A percentile compares a stretch with the other conserved stretches of the same genome.
Conservation (phyloP, 2,329 filamentous ascomycete species). For the Alternaria hordeiaustralica region DNA sequence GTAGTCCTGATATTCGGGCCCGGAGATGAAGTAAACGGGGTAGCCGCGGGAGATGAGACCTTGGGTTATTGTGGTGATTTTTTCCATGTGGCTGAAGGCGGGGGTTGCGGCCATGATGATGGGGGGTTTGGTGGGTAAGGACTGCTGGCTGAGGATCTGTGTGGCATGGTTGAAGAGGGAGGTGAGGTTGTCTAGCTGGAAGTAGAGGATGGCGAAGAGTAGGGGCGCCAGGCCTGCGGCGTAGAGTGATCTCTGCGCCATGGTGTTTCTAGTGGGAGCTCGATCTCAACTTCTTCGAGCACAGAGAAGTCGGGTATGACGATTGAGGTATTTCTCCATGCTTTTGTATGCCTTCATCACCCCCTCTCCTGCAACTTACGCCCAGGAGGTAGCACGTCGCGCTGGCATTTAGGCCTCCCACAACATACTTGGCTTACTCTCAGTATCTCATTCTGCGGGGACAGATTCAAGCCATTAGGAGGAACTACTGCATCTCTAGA, state of each 20-base stretch:
- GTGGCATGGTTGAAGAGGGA: not conserved
- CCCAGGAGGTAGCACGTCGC: not conserved
- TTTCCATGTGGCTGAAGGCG: conserved; percentile 30
- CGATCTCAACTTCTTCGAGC: not conserved
- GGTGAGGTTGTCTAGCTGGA: not conserved
- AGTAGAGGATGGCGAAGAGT: not conserved
- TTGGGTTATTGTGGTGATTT: conserved; percentile 39
- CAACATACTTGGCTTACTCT: not conserved
- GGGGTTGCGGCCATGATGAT: conserved; percentile 26
- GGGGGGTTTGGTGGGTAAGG: conserved; percentile 13
- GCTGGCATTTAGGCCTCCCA: not conserved
- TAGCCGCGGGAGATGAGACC: conserved; percentile 51
- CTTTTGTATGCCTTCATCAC: not conserved
- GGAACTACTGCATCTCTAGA: not conserved
- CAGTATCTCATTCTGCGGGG: not conserved
- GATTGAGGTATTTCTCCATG: not conserved
- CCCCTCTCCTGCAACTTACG: not conserved
- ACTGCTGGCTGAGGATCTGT: not conserved
- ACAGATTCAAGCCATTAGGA: not conserved
- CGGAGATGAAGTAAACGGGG: conserved; percentile 51
- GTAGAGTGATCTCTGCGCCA: not conserved
- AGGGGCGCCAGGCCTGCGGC: not conserved
- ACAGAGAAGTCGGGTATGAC: not conserved
- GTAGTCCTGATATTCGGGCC: conserved; percentile 43
- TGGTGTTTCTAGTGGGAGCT: not conserved